Evolutionary conservation across 495 filamentous ascomycete genomes (phyloP).

Genomic region (Mytilinidion resinicola): DNA sequence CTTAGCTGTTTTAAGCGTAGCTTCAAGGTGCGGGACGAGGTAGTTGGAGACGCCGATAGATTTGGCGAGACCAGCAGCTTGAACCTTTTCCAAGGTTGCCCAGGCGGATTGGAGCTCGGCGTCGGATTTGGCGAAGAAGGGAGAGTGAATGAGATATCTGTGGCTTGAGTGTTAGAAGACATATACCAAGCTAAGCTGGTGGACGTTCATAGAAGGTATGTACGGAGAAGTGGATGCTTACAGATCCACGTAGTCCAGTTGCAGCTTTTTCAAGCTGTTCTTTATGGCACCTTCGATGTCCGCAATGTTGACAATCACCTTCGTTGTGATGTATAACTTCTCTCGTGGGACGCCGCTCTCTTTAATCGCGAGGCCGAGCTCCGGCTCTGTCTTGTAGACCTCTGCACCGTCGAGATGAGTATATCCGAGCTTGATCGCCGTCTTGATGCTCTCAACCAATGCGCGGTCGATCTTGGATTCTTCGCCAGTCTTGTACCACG

Average conservation of each 20-base stretch:
- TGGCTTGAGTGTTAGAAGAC: not conserved
- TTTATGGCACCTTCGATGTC: slow-evolving; percentile 63
- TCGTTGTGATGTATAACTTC: slow-evolving; percentile 72
- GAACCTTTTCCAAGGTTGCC: slow-evolving; percentile 70
- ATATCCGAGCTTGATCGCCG: slow-evolving; percentile 65
- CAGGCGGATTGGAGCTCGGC: slow-evolving; percentile 63
- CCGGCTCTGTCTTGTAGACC: slow-evolving; percentile 72
- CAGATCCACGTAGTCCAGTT: slow-evolving; percentile 75
- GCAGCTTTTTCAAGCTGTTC: slow-evolving; percentile 64
- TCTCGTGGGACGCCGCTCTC: slow-evolving; percentile 58
- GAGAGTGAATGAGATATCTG: slow-evolving; percentile 72
- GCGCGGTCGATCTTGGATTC: slow-evolving; percentile 43
- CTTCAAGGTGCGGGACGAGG: slow-evolving; percentile 59
- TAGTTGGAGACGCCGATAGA: slow-evolving; percentile 86
- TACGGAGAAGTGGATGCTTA: slow-evolving; percentile 25
- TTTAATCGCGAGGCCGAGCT: slow-evolving; percentile 69
- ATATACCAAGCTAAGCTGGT: not conserved
- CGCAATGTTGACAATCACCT: slow-evolving; percentile 53
- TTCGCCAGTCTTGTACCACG: slow-evolving; percentile 49
- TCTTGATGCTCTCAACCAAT: slow-evolving; percentile 56
- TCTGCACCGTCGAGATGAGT: slow-evolving; percentile 76
- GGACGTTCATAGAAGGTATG: not conserved
- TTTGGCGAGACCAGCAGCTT: slow-evolving; percentile 61
- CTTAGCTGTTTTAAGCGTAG: slow-evolving; percentile 58
- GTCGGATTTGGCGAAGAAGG: slow-evolving; percentile 59